Base-by-base conservation (phyloP, 441 rosid genomes). In the Kokia cookei region DNA sequence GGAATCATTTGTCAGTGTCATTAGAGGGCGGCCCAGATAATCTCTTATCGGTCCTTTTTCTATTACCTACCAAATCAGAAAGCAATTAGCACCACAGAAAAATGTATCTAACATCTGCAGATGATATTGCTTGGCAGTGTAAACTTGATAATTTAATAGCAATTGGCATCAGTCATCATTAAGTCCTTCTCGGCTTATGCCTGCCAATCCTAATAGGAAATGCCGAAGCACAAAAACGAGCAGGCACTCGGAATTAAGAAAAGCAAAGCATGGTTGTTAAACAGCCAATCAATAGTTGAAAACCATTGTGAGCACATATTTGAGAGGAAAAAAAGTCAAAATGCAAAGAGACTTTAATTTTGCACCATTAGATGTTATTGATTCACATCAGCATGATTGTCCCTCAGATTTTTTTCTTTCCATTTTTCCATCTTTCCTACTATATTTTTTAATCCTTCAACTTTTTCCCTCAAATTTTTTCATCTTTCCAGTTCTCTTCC, bases 1-100 rank as follows among this genome's bases (percentile, higher is more conserved):
- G 8, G 96, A 86, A 74, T 82, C 87, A 78, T 95, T 82, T 11
- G 89, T 84, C 45, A 76, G 62, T 40, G 99, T 94, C 87, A 90
- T 73, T 48, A 93, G 53, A 1, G 94, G 93, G 40, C 80, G 79
- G 61, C 96, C 99, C 73, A 63, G 75, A 57, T 57, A 32, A 77
- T 94, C 93, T 75, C 90, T 88, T 61, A 87, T 13, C 1, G 85
- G 90, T 40, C 96, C 96, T 75, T 77, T 80, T 85, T 82, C 84
- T 51, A 60, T 74, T 74, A 93, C 65, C 96, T 94, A 83, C 29
- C 77, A 82, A 54, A 63, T 1, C 53, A 45, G 79, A 26, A 61
- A 59, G 65, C 10, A 61, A 77, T 45, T 12, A 72, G 71, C 37
- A 35, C 58, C 5, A 62, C 13, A 19, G 19, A 57, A 57, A 57